Conservation (phyloP, 2,329 filamentous ascomycete genomes). For the Aaosphaeria pasadenensis region DNA sequence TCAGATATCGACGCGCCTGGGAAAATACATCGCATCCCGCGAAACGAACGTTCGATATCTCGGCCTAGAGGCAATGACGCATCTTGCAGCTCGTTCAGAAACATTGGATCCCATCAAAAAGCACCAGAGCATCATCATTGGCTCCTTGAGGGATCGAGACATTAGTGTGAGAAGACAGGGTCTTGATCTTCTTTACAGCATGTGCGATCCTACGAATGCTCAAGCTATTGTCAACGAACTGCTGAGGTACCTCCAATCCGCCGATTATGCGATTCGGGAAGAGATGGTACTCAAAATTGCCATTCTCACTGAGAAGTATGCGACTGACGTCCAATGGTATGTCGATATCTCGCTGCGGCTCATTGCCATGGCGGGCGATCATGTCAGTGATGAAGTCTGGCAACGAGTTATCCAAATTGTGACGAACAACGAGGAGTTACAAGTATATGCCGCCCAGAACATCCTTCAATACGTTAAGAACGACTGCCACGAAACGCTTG, state of each 20-base stretch:
- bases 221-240: slow-evolving; percentile 91
- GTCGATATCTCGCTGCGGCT: slow-evolving; percentile 94
- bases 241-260: slow-evolving; percentile 89
- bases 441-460: slow-evolving; percentile 93
- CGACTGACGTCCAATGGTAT: slow-evolving; percentile 98
- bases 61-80: slow-evolving; percentile 95
- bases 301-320: slow-evolving; percentile 97
- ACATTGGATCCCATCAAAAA: slow-evolving; percentile 97
- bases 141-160: slow-evolving; percentile 89
- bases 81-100: slow-evolving; percentile 89
- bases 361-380: slow-evolving; percentile 94
- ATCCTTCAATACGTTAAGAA: slow-evolving; percentile 92
- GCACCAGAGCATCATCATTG: slow-evolving; percentile 93
- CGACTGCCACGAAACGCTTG: slow-evolving; percentile 92
- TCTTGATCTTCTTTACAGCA: slow-evolving; percentile 95
- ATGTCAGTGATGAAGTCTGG: slow-evolving; percentile 99
- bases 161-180: slow-evolving; percentile 97
- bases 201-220: slow-evolving; percentile 96
- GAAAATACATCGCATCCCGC: slow-evolving; percentile 92
- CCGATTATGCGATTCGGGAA: slow-evolving; percentile 95
- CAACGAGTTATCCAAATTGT: slow-evolving; percentile 98
- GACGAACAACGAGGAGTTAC: slow-evolving; percentile 97
- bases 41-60: slow-evolving; percentile 98
- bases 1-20: slow-evolving; percentile 85
- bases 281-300: slow-evolving; percentile 99